Conservation (phyloP, 495 filamentous ascomycete species). For the Penicillium malachiteum region DNA sequence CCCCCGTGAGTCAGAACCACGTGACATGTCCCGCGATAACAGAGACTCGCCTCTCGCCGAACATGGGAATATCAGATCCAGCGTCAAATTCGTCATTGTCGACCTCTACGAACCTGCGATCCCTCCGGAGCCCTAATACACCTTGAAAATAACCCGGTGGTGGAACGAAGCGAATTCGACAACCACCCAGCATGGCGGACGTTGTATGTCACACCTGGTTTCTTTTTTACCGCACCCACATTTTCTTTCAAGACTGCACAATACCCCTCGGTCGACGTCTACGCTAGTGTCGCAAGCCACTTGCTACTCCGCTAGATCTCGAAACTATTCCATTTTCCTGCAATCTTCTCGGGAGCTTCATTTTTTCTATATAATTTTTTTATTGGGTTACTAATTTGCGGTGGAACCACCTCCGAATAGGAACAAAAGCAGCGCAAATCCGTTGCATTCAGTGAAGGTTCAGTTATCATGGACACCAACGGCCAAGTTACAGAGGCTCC, state of each 20-base stretch:
- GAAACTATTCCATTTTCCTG: neutral
- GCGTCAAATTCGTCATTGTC: conserved; percentile 23
- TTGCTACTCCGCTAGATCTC: conserved; percentile 1
- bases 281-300: conserved; percentile 13
- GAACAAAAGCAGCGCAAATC: conserved; percentile 70
- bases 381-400: conserved; percentile 5
- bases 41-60: conserved; percentile 30
- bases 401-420: conserved; percentile 2
- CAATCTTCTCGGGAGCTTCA: neutral
- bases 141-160: neutral
- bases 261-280: conserved; percentile 28
- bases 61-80: conserved; percentile 21
- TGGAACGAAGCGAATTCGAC: neutral
- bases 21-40: conserved; percentile 37
- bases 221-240: conserved; percentile 46
- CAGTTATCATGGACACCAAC: conserved; percentile 80
- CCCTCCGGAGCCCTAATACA: neutral
- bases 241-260: conserved; percentile 37
- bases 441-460: conserved; percentile 83
- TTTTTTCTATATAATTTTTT: conserved; percentile 9
- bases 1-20: conserved; percentile 28
- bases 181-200: conserved; percentile 38
- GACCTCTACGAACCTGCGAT: conserved; percentile 8
- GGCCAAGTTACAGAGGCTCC: conserved; percentile 73
- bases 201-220: conserved; percentile 54